Base-by-base conservation (phyloP, 495 filamentous ascomycete genomes). In the Filosporella fistucella region DNA sequence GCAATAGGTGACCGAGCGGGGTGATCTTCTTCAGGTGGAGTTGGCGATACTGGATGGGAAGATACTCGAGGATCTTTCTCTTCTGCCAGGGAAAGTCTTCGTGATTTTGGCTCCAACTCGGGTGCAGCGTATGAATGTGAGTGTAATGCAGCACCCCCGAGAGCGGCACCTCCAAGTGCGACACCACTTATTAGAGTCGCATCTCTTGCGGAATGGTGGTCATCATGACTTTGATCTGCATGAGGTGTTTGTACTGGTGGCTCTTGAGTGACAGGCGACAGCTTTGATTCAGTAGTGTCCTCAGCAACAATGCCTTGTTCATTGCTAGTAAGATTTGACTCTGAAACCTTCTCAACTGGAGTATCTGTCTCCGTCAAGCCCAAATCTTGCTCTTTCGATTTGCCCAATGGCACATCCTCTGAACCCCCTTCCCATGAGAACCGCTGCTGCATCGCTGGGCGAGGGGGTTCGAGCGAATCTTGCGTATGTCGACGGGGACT, bases 351-450 rank as follows among this genome's bases (percentile, higher is more conserved):
- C n/a, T n/a, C n/a, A n/a, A n/a, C n/a, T n/a, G n/a, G n/a, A n/a
- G n/a, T n/a, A n/a, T n/a, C n/a, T n/a, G n/a, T n/a, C n/a, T n/a
- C n/a, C n/a, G n/a, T n/a, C n/a, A n/a, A n/a, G n/a, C n/a, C n/a
- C n/a, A n/a, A n/a, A n/a, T n/a, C n/a, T n/a, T n/a, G n/a, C n/a
- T n/a, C n/a, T n/a, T n/a, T n/a, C n/a, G n/a, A n/a, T n/a, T n/a
- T n/a, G 47, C 42, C 14, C 11, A 26, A 11, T 23, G 13, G 17
- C 11, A 57, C 47, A 55, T 64, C 55, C 36, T 69, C 66, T 11
- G 60, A 20, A n/a, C 49, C 51, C 18, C 59, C 46, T 53, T 81
- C 75, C 76, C 76, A 81, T 2, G 77, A 81, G 48, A 78, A 81
- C 13, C 69, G 68, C n/a, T 47, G 40, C n/a, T 50, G 29, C 2